These are phyloP conservation scores for Cicer chorassanicum DNA, from an alignment of 306 rosid genomes.

Conservation along the genomic window DNA sequence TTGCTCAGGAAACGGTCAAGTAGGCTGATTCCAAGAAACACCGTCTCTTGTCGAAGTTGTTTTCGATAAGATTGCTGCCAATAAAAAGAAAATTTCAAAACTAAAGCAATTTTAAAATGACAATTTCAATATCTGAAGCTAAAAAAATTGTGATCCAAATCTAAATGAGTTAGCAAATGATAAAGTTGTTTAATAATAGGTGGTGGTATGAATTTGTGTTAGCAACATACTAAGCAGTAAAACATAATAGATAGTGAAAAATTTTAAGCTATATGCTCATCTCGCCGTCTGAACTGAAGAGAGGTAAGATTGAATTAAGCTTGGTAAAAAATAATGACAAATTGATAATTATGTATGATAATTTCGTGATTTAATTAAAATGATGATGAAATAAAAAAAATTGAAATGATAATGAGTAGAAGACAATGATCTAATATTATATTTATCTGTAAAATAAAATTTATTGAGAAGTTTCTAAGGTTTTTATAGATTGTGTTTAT, in stretches of 20 bases:
- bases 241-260: background rate
- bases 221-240: background rate
- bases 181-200: too few relatives aligned
- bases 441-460: too few relatives aligned
- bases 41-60: conserved; percentile 80
- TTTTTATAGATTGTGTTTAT: too few relatives aligned
- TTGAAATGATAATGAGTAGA: background rate
- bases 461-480: too few relatives aligned
- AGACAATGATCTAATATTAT: too few relatives aligned
- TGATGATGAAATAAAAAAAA: background rate
- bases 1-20: conserved; percentile 80
- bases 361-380: background rate
- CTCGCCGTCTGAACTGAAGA: background rate
- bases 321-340: background rate
- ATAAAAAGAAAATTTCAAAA: conserved; percentile 42
- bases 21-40: conserved; percentile 80
- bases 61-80: conserved; percentile 60
- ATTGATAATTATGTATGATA: background rate
- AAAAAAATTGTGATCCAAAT: background rate
- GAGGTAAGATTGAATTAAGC: background rate
- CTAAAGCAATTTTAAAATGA: conserved; percentile 6
- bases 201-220: background rate
- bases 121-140: background rate
- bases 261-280: background rate
- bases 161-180: too few relatives aligned